Evolutionary conservation across 805 yeast genomes (phyloP).

Genomic region (Isabelozyma rhagii): DNA sequence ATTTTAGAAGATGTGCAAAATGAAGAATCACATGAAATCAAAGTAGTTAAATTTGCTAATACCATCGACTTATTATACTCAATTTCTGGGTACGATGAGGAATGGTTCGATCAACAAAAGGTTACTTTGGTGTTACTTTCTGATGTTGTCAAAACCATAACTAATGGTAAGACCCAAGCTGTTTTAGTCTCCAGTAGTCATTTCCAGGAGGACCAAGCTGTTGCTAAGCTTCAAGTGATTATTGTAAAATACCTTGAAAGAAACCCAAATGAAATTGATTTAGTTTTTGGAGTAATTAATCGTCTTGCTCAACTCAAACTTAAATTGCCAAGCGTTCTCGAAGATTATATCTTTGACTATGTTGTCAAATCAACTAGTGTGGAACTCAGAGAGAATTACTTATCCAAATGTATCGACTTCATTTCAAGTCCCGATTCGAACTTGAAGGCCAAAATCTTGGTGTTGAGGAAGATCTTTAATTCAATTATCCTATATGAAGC

Average conservation of each 20-base stretch:
- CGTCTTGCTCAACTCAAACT: conserved; percentile 43
- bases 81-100: conserved; percentile 45
- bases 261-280: conserved; percentile 20
- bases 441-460: conserved; percentile 56
- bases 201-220: conserved; percentile 69
- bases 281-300: conserved; percentile 30
- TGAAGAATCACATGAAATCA: conserved; percentile 51
- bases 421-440: conserved; percentile 42
- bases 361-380: conserved; percentile 52
- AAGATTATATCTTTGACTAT: conserved; percentile 54
- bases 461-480: conserved; percentile 56
- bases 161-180: conserved; percentile 35
- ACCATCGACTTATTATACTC: conserved; percentile 63
- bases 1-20: conserved; percentile 47
- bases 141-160: conserved; percentile 41
- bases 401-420: conserved; percentile 50
- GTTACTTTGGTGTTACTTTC: conserved; percentile 43
- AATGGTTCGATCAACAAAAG: conserved; percentile 58
- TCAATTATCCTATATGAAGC: conserved; percentile 65
- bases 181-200: conserved; percentile 57
- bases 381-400: conserved; percentile 45
- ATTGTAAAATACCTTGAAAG: conserved; percentile 25
- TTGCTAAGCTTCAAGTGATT: conserved; percentile 54
- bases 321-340: conserved; percentile 45
- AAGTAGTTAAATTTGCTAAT: conserved; percentile 68